Base-by-base conservation (phyloP, 2,329 filamentous ascomycete genomes). In the Aphanoascus verrucosus region DNA sequence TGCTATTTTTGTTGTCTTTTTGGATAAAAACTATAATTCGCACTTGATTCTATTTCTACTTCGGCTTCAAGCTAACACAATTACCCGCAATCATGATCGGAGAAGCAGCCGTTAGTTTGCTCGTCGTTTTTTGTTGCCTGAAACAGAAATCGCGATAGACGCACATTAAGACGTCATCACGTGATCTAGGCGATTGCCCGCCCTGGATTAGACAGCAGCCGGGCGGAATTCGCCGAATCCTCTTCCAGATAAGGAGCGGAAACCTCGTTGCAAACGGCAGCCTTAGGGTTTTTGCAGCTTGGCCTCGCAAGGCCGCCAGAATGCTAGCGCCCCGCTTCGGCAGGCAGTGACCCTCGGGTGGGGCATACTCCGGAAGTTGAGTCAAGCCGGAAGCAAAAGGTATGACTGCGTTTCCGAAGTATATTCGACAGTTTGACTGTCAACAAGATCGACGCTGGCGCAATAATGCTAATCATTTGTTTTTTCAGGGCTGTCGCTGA, bases 81-180 rank as follows among this genome's bases (percentile, higher is more conserved):
- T 37, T 14, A 19, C 7, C 3, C 17, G 37, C 5, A 20, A 45
- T 14, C 3, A 14, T 3, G 5, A 2, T 45, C 5, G 15, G 19
- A 3, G 4, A 46, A 23, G 32, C 17, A 45, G 42, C n/a, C 20
- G n/a, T 32, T 45, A 12, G n/a, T 38, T 35, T 38, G 35, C 12
- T 43, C 42, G 14, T 6, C 32, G 48, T 49, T 49, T 49, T n/a
- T 32, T 50, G 48, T n/a, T 50, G 48, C 48, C 48, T 50, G 48
- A 34, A 49, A 32, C n/a, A n/a, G n/a, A n/a, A n/a, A 41, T 19
- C 38, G 14, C n/a, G 9, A n/a, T n/a, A 31, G 3, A n/a, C 3
- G 5, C 5, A 35, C 14, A n/a, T 35, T n/a, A 17, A 19, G 15
- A 40, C 17, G 1, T 3, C 19, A 17, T 45, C 41, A 45, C 49